Conservation (phyloP, 441 rosid genomes). For the Bocquillonia castaneifolia region DNA sequence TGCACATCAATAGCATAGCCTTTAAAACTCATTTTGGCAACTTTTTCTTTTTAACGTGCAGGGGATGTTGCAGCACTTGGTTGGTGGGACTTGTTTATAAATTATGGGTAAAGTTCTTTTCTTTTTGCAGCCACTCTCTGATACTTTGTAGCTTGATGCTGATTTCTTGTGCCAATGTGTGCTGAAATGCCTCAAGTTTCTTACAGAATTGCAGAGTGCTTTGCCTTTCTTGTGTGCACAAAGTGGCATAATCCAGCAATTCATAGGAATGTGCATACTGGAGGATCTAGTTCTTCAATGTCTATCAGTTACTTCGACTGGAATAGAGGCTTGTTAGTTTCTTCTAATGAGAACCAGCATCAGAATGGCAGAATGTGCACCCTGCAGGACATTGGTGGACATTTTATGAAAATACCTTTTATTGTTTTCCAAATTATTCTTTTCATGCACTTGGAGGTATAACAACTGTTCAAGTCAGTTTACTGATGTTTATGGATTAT, state of each 20-base stretch:
- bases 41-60: slow-evolving; percentile 25
- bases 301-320: slow-evolving; percentile 59
- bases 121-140: slow-evolving; percentile 17
- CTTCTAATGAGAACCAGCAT: slow-evolving; percentile 51
- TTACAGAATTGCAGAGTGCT: slow-evolving; percentile 88
- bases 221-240: slow-evolving; percentile 88
- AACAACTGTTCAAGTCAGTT: slow-evolving; percentile 10
- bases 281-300: slow-evolving; percentile 52
- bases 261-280: slow-evolving; percentile 52
- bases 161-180: slow-evolving; percentile 8
- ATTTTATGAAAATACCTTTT: slow-evolving; percentile 79
- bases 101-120: slow-evolving; percentile 55
- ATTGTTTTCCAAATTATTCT: slow-evolving; percentile 76
- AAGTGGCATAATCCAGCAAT: slow-evolving; percentile 91
- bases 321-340: slow-evolving; percentile 56
- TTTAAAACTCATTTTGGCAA: not conserved
- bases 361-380: slow-evolving; percentile 54
- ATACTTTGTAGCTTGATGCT: slow-evolving; percentile 3
- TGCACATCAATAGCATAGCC: not conserved
- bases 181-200: slow-evolving; percentile 14
- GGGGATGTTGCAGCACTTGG: slow-evolving; percentile 85
- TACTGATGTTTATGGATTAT: not conserved
- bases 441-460: slow-evolving; percentile 90
- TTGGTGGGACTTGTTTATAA: slow-evolving; percentile 96
- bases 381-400: slow-evolving; percentile 86